Conservation (phyloP, 176 grass and related monocot genomes). For the Dactylis glomerata region DNA sequence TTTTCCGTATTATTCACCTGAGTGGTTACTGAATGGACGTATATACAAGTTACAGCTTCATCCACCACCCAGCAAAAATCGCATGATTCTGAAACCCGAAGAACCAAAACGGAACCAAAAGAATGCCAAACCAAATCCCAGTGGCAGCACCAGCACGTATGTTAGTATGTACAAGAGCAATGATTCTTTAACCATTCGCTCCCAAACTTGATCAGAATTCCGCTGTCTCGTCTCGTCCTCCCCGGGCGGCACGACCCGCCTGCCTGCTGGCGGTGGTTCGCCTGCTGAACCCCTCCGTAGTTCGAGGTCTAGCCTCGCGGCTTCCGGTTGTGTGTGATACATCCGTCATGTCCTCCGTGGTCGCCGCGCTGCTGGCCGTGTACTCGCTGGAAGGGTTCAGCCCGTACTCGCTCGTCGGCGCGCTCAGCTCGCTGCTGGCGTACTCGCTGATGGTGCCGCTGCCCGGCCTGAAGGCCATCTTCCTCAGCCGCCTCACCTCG, state of each 20-base stretch:
- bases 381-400: conserved; percentile 46
- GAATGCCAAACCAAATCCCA: neutral
- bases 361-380: conserved; percentile 33
- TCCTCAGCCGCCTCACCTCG: conserved; percentile 39
- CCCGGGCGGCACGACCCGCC: neutral
- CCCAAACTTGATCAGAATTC: neutral
- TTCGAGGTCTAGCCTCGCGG: neutral
- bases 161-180: conserved; percentile 18
- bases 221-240: neutral
- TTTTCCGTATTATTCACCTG: neutral
- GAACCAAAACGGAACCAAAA: too few species aligned
- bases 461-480: conserved; percentile 59
- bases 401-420: conserved; percentile 58
- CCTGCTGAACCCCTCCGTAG: conserved; percentile 27
- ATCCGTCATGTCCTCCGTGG: conserved; percentile 37
- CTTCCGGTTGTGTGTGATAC: neutral
- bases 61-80: conserved; percentile 12
- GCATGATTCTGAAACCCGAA: neutral
- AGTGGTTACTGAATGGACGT: neutral
- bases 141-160: neutral
- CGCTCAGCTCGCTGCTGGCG: conserved; percentile 58
- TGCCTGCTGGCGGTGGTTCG: conserved; percentile 20
- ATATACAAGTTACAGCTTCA: conserved; percentile 30
- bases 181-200: neutral
- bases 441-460: conserved; percentile 51